Percentiles rank a stretch among this genome's conserved stretches.
phyloP scores from a whole-genome alignment of 352 stramenopile genomes.

The Halophytophthora batemanensis region DNA sequence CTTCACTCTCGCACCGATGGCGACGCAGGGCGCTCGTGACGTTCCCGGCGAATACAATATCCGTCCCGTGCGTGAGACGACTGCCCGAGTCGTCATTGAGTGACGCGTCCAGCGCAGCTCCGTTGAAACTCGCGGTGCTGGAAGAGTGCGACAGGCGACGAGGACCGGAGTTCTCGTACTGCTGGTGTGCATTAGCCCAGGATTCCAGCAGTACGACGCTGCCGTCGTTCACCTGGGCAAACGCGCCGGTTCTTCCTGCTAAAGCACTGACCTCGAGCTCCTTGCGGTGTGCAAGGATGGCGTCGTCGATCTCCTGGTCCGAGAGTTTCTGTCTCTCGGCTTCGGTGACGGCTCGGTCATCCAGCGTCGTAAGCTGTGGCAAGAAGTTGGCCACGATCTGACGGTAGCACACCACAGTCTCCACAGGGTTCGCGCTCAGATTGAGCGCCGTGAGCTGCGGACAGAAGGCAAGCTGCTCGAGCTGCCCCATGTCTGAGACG shows the following conservation, averaged over 20 bases:
- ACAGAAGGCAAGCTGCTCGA: slow-evolving; percentile 77
- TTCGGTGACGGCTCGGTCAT: slow-evolving; percentile 38
- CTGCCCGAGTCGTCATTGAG: slow-evolving; percentile 56
- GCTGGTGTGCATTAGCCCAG: neutral
- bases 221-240: no score
- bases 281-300: slow-evolving; percentile 30
- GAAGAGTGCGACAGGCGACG: slow-evolving; percentile 27
- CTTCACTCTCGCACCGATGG: slow-evolving; percentile 62
- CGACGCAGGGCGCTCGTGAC: slow-evolving; percentile 78
- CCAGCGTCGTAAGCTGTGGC: slow-evolving; percentile 63
- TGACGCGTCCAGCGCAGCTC: slow-evolving; percentile 16
- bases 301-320: slow-evolving; percentile 46
- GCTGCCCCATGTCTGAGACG: slow-evolving; percentile 65
- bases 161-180: slow-evolving; percentile 17
- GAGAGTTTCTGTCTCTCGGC: slow-evolving; percentile 40
- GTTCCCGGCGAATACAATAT: slow-evolving; percentile 88
- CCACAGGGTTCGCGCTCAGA: slow-evolving; percentile 67
- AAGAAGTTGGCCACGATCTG: slow-evolving; percentile 68
- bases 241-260: no score
- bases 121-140: slow-evolving; percentile 21
- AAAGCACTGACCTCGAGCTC: slow-evolving; percentile 3
- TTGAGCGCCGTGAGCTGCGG: slow-evolving; percentile 57
- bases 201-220: no score
- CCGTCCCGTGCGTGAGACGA: slow-evolving; percentile 83
- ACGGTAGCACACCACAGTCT: slow-evolving; percentile 50